phyloP scores from a whole-genome alignment of 257 asterid species.

The Anisodus tanguticus region DNA sequence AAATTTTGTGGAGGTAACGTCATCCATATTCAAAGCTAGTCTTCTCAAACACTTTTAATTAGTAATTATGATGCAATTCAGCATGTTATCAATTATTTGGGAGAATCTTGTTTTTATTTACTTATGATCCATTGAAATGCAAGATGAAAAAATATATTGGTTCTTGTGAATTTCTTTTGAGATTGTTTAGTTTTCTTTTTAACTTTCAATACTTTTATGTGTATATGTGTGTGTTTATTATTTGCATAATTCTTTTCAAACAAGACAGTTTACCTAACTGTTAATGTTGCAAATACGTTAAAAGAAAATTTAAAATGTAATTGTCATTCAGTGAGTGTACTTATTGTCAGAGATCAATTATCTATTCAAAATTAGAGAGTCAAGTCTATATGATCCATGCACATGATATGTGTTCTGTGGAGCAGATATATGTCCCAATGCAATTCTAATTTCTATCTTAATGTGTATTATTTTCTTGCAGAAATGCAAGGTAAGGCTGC shows the following conservation, averaged over 20 bases:
- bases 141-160: slow-evolving; percentile 1
- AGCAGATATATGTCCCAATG: not conserved
- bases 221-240: not conserved
- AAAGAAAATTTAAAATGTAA: not conserved
- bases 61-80: not conserved
- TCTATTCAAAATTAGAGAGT: not conserved
- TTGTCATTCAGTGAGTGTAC: not conserved
- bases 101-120: not conserved
- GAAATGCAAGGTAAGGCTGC: no score
- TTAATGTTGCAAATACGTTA: not conserved
- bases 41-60: not conserved
- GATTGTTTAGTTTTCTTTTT: not conserved
- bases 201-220: not conserved
- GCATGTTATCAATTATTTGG: not conserved
- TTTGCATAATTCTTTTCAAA: not conserved
- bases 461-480: not conserved
- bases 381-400: slow-evolving; percentile 7
- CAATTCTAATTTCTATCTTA: slow-evolving; percentile 1
- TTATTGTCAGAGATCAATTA: not conserved
- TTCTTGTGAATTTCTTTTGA: slow-evolving; percentile 17
- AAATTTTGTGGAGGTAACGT: not conserved
- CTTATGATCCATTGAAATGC: slow-evolving; percentile 1
- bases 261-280: not conserved
- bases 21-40: not conserved
- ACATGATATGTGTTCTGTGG: not conserved